These are phyloP conservation scores for Mycena alexandri DNA, from an alignment of 768 basidiomycete genomes.

Conservation along the genomic window DNA sequence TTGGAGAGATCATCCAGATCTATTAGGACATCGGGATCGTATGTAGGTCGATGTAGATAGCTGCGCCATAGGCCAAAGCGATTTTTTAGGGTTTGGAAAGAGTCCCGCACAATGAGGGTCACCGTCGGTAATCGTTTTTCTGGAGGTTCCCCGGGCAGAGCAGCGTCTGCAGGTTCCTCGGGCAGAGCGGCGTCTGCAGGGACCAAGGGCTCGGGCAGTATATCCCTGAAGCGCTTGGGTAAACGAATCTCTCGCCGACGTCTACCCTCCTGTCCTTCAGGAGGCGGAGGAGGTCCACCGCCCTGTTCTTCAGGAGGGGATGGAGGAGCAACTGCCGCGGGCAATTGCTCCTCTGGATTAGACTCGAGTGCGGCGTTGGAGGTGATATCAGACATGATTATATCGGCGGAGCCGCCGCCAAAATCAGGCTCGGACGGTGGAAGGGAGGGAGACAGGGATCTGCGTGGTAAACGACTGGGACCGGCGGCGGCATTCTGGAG, in stretches of 20 bases:
- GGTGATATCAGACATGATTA: too few species aligned
- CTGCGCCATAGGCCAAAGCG: conserved; percentile 23
- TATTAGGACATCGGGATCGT: conserved; percentile 30
- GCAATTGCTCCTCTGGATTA: background rate
- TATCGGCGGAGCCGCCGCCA: too few species aligned
- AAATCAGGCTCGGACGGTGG: too few species aligned
- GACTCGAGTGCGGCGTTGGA: too few species aligned
- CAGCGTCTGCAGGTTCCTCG: background rate
- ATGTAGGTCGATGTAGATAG: conserved; percentile 32
- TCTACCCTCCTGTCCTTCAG: background rate
- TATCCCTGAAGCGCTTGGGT: conserved; percentile 13
- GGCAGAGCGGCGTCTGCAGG: background rate
- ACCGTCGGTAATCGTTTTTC: conserved; percentile 1
- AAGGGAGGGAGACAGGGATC: too few species aligned
- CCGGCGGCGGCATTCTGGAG: too few species aligned
- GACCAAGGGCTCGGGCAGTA: conserved; percentile 2
- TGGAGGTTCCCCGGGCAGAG: too few species aligned
- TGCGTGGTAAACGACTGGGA: too few species aligned
- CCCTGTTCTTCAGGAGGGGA: too few species aligned
- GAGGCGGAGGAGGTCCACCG: background rate
- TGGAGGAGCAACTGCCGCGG: background rate
- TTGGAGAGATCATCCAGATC: conserved; percentile 21
- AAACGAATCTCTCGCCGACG: background rate
- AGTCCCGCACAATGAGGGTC: conserved; percentile 25
- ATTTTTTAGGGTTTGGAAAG: conserved; percentile 16